A percentile compares a stretch with the other conserved stretches of the same genome.
Conservation (phyloP, 2,329 filamentous ascomycete species). For the Colletotrichum sp. region DNA sequence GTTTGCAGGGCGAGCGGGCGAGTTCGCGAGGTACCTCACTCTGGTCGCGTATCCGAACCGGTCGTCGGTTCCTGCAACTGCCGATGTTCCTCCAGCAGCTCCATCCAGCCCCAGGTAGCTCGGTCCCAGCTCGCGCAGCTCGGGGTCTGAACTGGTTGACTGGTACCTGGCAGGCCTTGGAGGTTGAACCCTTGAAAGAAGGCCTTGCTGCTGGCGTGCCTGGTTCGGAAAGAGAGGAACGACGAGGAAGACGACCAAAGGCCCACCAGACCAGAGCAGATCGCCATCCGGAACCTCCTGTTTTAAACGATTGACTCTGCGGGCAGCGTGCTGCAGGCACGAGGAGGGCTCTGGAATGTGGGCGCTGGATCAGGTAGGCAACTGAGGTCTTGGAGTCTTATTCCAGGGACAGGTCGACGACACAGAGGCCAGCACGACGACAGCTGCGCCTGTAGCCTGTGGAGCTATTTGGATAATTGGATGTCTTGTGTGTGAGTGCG, state of each 20-base stretch:
- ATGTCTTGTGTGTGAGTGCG: background rate
- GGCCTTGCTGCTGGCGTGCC: background rate
- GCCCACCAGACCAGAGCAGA: background rate
- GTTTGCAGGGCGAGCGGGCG: background rate
- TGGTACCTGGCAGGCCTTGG: background rate
- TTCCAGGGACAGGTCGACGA: background rate
- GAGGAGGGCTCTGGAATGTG: slow-evolving; percentile 15
- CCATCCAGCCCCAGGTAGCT: background rate
- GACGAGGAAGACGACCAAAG: background rate
- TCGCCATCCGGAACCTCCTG: slow-evolving; percentile 14
- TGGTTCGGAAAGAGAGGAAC: background rate
- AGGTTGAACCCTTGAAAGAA: background rate
- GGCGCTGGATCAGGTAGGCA: background rate
- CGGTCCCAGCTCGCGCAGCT: background rate
- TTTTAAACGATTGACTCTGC: slow-evolving; percentile 13
- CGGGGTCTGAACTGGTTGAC: background rate
- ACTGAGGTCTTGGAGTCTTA: background rate
- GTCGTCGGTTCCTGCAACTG: background rate
- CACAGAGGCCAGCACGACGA: background rate
- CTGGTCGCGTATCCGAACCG: background rate
- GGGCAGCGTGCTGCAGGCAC: slow-evolving; percentile 11
- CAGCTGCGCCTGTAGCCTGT: background rate
- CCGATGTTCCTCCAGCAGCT: background rate
- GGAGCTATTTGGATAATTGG: background rate
- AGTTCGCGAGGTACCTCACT: background rate